These are phyloP conservation scores for Vicia faba DNA, from an alignment of 306 rosid genomes.

Conservation along the genomic window DNA sequence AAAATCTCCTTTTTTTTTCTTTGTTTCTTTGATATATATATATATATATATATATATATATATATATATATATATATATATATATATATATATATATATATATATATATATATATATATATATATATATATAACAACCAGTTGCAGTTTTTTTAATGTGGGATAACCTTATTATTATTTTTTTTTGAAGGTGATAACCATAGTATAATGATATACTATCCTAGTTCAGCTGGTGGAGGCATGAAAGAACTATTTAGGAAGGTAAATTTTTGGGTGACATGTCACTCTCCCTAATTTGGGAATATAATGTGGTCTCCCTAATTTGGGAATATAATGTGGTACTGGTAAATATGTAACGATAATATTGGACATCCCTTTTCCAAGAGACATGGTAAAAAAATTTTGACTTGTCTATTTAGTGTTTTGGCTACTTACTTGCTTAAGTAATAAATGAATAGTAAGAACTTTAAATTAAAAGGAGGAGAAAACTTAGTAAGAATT, in stretches of 20 bases:
- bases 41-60: no score
- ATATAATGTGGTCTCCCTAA: conserved; percentile 25
- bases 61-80: no score
- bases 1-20: not conserved
- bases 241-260: conserved; percentile 97
- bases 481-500: not conserved
- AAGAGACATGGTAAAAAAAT: not conserved
- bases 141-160: conserved; percentile 35
- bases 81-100: no score
- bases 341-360: conserved; percentile 25
- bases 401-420: not conserved
- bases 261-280: conserved; percentile 46
- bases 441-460: not conserved
- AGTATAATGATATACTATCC: conserved; percentile 97
- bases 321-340: conserved; percentile 26
- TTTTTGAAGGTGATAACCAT: conserved; percentile 83
- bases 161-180: conserved; percentile 42
- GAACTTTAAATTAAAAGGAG: not conserved
- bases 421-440: not conserved
- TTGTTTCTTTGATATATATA: conserved; percentile 28
- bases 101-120: no score
- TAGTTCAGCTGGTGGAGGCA: conserved; percentile 97
- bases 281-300: conserved; percentile 17
- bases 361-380: conserved; percentile 17
- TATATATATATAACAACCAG: conserved; percentile 23